Conservation (phyloP, 2,329 filamentous ascomycete species). For the Immersiporthe knoxdaviesiana region DNA sequence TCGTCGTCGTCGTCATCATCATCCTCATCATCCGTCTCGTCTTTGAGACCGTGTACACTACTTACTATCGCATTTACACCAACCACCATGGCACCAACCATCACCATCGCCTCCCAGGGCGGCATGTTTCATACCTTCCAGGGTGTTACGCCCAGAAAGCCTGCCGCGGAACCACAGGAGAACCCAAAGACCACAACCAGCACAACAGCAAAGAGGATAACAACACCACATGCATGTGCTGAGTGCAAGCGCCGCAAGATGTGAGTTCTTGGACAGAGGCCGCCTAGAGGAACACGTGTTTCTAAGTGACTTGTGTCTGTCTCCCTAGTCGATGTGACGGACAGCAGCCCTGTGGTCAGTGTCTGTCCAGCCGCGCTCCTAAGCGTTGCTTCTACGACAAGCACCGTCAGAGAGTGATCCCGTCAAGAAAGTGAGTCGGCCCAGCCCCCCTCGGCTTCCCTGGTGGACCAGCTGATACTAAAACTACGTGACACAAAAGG, state of each 20-base stretch:
- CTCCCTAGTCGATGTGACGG: slow-evolving; percentile 70
- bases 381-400: slow-evolving; percentile 82
- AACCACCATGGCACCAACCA: slow-evolving; percentile 48
- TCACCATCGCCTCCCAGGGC: slow-evolving; percentile 52
- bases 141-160: slow-evolving; percentile 56
- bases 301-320: slow-evolving; percentile 35
- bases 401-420: slow-evolving; percentile 74
- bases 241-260: slow-evolving; percentile 83
- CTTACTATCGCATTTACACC: background rate
- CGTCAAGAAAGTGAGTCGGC: slow-evolving; percentile 71
- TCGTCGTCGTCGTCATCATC: slow-evolving; percentile 16
- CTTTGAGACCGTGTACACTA: slow-evolving; percentile 22
- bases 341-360: slow-evolving; percentile 79
- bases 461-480: slow-evolving; percentile 29
- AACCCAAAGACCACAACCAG: slow-evolving; percentile 45
- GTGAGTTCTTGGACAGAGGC: slow-evolving; percentile 41
- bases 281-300: too few relatives aligned
- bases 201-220: slow-evolving; percentile 52
- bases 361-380: slow-evolving; percentile 78
- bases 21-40: too few relatives aligned
- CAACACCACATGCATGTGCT: slow-evolving; percentile 68
- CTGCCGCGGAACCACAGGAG: slow-evolving; percentile 47
- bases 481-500: slow-evolving; percentile 40
- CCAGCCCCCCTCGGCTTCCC: background rate
- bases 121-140: slow-evolving; percentile 60